phyloP scores from a whole-genome alignment of 2,329 filamentous ascomycete genomes.

The Dactylellina sp. region DNA sequence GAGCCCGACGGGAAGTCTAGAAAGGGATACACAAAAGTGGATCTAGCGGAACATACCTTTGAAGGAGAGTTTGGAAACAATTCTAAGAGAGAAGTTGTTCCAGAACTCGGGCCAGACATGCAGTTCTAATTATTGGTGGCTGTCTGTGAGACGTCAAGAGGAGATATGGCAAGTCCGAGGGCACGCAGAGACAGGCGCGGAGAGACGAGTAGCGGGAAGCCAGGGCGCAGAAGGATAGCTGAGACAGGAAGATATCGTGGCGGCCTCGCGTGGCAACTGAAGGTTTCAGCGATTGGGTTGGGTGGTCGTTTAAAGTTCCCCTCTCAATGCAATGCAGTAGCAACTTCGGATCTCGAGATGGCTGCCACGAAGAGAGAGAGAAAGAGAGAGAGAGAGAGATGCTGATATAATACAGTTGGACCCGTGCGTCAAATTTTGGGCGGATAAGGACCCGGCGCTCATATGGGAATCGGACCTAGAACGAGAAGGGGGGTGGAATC shows the following conservation, averaged over 20 bases:
- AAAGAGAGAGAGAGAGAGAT: constrained; percentile 5
- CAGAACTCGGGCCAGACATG: constrained; percentile 51
- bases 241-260: constrained; percentile 56
- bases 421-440: constrained; percentile 31
- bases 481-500: neutral
- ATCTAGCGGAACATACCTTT: constrained; percentile 56
- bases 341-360: constrained; percentile 19
- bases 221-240: constrained; percentile 47
- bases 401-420: neutral
- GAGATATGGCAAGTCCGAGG: constrained; percentile 35
- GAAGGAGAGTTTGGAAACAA: constrained; percentile 28
- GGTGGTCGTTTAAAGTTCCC: constrained; percentile 50
- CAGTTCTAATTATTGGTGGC: constrained; percentile 47
- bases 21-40: constrained; percentile 43
- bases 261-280: constrained; percentile 52
- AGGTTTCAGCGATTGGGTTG: constrained; percentile 32
- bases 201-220: constrained; percentile 42
- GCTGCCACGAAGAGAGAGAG: constrained; percentile 3
- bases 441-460: constrained; percentile 40
- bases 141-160: constrained; percentile 54
- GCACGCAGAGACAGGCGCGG: constrained; percentile 38
- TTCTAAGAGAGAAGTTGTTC: constrained; percentile 33
- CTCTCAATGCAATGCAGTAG: constrained; percentile 18
- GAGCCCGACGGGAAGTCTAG: constrained; percentile 33
- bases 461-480: constrained; percentile 12